These are phyloP conservation scores for Domatiomyces globalis DNA, from an alignment of 2,329 filamentous ascomycete genomes.

Conservation along the genomic window DNA sequence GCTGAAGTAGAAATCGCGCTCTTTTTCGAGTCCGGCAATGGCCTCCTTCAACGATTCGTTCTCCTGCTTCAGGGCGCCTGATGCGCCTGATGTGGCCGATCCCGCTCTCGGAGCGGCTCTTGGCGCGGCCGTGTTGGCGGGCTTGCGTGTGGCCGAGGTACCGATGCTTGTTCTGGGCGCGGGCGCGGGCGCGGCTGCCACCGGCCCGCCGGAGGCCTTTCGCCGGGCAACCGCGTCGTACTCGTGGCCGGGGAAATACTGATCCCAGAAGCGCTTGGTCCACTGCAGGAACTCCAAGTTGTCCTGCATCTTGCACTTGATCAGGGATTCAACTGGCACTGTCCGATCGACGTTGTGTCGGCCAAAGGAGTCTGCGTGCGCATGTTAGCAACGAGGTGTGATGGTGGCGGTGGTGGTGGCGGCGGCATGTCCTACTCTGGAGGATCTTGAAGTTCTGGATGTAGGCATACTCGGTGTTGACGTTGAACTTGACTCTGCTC, in stretches of 20 bases:
- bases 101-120: slow-evolving; percentile 21
- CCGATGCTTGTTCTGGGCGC: slow-evolving; percentile 29
- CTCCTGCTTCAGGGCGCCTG: slow-evolving; percentile 60
- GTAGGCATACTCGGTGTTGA: slow-evolving; percentile 92
- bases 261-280: slow-evolving; percentile 94
- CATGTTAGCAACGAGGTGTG: neutral
- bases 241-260: slow-evolving; percentile 92
- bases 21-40: slow-evolving; percentile 83
- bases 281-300: slow-evolving; percentile 98
- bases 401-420: neutral
- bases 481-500: slow-evolving; percentile 94
- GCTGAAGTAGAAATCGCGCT: slow-evolving; percentile 98
- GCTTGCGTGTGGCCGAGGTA: slow-evolving; percentile 41
- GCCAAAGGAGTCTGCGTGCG: slow-evolving; percentile 52
- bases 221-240: slow-evolving; percentile 81
- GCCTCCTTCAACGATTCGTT: slow-evolving; percentile 86
- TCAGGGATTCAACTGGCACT: slow-evolving; percentile 72
- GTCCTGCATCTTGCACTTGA: slow-evolving; percentile 99
- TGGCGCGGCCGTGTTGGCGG: slow-evolving; percentile 43
- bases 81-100: slow-evolving; percentile 31
- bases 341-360: slow-evolving; percentile 81
- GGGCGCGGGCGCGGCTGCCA: slow-evolving; percentile 37
- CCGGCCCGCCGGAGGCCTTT: slow-evolving; percentile 56
- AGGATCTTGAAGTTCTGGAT: slow-evolving; percentile 97
- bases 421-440: slow-evolving; percentile 55